Percentiles rank a stretch among this genome's conserved stretches.
These are phyloP conservation scores for Diplodia intermedia DNA, from an alignment of 2,329 filamentous ascomycete genomes.

Conservation along the genomic window DNA sequence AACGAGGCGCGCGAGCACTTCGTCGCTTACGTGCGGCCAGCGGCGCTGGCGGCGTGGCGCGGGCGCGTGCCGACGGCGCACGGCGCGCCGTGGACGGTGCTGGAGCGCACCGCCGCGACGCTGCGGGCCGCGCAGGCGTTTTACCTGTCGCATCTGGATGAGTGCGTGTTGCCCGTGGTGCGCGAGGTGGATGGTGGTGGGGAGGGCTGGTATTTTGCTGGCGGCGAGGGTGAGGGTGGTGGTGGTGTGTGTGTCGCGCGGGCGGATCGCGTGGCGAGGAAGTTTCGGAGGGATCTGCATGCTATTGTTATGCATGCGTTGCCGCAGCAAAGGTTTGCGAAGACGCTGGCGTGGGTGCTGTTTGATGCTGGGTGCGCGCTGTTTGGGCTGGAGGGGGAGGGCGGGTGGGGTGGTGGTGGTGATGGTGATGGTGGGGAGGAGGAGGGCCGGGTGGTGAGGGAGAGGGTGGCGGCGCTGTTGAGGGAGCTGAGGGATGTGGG, in stretches of 20 bases:
- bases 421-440: constrained; percentile 14
- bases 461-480: constrained; percentile 51
- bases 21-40: constrained; percentile 43
- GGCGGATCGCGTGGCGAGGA: constrained; percentile 45
- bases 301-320: constrained; percentile 70
- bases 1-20: constrained; percentile 54
- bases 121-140: constrained; percentile 47
- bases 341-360: constrained; percentile 63
- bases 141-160: constrained; percentile 47
- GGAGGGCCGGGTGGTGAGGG: constrained; percentile 17
- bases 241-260: too few relatives aligned
- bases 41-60: constrained; percentile 43
- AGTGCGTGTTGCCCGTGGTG: constrained; percentile 45
- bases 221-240: too few relatives aligned
- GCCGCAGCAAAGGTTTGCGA: constrained; percentile 58
- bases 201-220: too few relatives aligned
- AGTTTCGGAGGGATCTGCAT: constrained; percentile 68
- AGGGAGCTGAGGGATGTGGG: constrained; percentile 69
- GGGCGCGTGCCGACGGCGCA: constrained; percentile 36
- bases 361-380: constrained; percentile 57
- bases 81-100: constrained; percentile 39
- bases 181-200: constrained; percentile 47
- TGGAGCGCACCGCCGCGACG: constrained; percentile 47
- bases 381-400: constrained; percentile 51
- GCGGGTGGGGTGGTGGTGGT: not conserved